These are phyloP conservation scores for Cladosporium sp. DNA, from an alignment of 2,329 filamentous ascomycete genomes.

Conservation along the genomic window DNA sequence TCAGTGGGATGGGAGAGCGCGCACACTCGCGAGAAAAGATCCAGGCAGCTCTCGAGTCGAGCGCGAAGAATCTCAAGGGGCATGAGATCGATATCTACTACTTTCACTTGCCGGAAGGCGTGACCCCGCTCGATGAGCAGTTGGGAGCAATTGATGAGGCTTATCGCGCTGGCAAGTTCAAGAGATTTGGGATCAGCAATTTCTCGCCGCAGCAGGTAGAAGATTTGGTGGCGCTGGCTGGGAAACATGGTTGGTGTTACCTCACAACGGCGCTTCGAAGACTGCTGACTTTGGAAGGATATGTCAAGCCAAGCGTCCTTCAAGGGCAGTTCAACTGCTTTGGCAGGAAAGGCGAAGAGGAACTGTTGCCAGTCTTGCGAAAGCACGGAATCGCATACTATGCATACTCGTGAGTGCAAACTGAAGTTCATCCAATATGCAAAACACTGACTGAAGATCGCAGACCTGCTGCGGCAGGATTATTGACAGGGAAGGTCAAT, in stretches of 20 bases:
- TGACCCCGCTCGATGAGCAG: slow-evolving; percentile 42
- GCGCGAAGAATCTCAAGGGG: slow-evolving; percentile 36
- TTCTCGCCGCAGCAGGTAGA: slow-evolving; percentile 45
- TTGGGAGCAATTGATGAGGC: slow-evolving; percentile 45
- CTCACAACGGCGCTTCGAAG: background rate
- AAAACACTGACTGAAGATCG: background rate
- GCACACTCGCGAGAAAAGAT: slow-evolving; percentile 14
- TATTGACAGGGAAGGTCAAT: slow-evolving; percentile 7
- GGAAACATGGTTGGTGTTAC: background rate
- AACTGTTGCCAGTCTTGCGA: slow-evolving; percentile 40
- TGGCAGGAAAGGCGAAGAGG: slow-evolving; percentile 35
- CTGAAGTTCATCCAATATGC: too few relatives aligned
- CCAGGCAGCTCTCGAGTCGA: slow-evolving; percentile 30
- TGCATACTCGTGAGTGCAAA: slow-evolving; percentile 23
- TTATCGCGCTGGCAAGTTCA: slow-evolving; percentile 42
- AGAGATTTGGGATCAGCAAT: slow-evolving; percentile 44
- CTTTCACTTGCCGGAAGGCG: slow-evolving; percentile 48
- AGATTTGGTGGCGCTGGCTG: slow-evolving; percentile 18
- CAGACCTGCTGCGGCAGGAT: slow-evolving; percentile 3
- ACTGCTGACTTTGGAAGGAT: background rate
- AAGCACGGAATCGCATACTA: slow-evolving; percentile 41
- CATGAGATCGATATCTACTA: slow-evolving; percentile 46
- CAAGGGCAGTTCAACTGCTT: slow-evolving; percentile 44
- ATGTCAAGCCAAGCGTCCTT: slow-evolving; percentile 37
- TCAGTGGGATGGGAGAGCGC: background rate